Evolutionary conservation across 2,329 filamentous ascomycete genomes (phyloP).

Genomic region (Tolypocladium cylindrosporum): DNA sequence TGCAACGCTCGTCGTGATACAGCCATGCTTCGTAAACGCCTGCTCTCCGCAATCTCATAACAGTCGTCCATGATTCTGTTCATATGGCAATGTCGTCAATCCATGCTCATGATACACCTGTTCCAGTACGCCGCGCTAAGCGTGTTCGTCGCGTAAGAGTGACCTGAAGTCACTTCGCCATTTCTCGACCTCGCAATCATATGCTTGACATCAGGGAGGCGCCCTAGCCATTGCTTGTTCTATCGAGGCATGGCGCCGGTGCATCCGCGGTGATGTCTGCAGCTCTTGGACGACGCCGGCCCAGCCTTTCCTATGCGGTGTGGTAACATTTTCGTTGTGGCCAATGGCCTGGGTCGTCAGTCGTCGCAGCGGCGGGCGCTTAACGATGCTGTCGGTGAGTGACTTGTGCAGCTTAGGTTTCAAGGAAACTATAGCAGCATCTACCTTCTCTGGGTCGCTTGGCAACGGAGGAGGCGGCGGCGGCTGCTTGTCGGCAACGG

Average conservation of each 20-base stretch:
- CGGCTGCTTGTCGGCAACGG: constrained; percentile 23
- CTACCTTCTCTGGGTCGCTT: constrained; percentile 24
- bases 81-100: background rate
- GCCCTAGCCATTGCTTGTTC: constrained; percentile 42
- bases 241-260: constrained; percentile 52
- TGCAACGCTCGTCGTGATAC: constrained; percentile 10
- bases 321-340: constrained; percentile 36
- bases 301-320: constrained; percentile 46
- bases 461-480: constrained; percentile 17
- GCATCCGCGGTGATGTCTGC: constrained; percentile 49
- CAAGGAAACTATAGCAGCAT: constrained; percentile 16
- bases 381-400: constrained; percentile 32
- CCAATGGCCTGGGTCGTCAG: constrained; percentile 45
- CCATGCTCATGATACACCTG: background rate
- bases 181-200: background rate
- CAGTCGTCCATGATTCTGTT: background rate
- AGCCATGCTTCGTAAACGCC: constrained; percentile 14
- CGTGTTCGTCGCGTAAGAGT: background rate
- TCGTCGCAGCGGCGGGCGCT: constrained; percentile 39
- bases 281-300: constrained; percentile 53
- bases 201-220: constrained; percentile 6
- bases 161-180: background rate
- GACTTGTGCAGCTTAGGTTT: constrained; percentile 27
- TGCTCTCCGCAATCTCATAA: background rate
- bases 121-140: background rate